Base-by-base conservation (phyloP, 2,329 filamentous ascomycete genomes). In the Cladosporium sp. region DNA sequence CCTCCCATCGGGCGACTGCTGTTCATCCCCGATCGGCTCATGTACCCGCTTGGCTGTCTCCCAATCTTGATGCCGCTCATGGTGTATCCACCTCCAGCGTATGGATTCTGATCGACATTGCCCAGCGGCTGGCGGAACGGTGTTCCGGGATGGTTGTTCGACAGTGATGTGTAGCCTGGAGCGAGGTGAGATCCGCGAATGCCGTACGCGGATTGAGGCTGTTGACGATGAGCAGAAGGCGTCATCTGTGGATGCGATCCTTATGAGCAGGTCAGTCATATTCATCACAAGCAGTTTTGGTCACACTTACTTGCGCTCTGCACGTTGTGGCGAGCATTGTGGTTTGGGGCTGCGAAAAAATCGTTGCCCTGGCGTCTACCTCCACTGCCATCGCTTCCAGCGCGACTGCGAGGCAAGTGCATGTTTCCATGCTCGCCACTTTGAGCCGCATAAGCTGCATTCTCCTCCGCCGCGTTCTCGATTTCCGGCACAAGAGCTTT, bases 401-500 rank as follows among this genome's bases (percentile, higher is more conserved):
- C 58, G 28, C 68, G 66, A 26, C 62, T 69, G 18, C 67, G 66
- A 12, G 41, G 26, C 28, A 21, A 15, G 24, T 21, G 15, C 55
- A 60, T 52, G 18, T 44, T 47, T 6, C 63, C 60, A 52, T 26
- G 47, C n/a, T 65, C 58, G 52, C 63, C 66, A 32, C 66, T 67
- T 30, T 81, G 77, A 18, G 86, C 69, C 1, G 81, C 77, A 36
- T 83, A 77, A 3, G 82, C 80, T 2, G 82, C 83, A 12, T 83
- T 79, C 59, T 87, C 81, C 2, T 83, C 84, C 24, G 85, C 86
- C 7, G 86, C 85, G 21, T 79, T 78, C 64, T 85, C 83, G 66
- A 87, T 82, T 14, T 85, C 81, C 2, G 82, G 81, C 36, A 80
- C 78, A 78, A 86, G 83, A 12, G 85, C 81, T 66, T 84, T 83